Evolutionary conservation across 805 yeast genomes (phyloP).

Genomic region (Zygosaccharomyces bailii): DNA sequence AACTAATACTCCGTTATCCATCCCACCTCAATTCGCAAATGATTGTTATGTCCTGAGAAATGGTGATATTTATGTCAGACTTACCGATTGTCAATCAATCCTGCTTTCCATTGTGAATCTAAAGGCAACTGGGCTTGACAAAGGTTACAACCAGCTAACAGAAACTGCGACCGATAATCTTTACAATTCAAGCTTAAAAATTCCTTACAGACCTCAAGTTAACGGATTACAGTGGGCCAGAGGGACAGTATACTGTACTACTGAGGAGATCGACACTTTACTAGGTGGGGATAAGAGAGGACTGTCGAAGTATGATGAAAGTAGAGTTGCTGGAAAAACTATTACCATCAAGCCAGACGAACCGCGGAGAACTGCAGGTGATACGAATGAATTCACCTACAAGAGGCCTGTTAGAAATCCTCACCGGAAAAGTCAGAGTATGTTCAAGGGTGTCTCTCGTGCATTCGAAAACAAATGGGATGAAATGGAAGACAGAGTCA

Average conservation of each 20-base stretch:
- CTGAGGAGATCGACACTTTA: constrained; percentile 58
- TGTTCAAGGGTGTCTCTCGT: constrained; percentile 40
- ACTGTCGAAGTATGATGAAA: constrained; percentile 55
- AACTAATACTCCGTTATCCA: constrained; percentile 42
- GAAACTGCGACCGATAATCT: constrained; percentile 48
- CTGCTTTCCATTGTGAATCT: constrained; percentile 35
- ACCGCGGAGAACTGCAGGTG: constrained; percentile 10
- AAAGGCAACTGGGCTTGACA: constrained; percentile 16
- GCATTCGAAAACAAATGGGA: constrained; percentile 52
- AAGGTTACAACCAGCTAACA: constrained; percentile 19
- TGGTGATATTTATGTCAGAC: constrained; percentile 54
- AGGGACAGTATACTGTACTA: constrained; percentile 62
- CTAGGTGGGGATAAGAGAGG: constrained; percentile 76
- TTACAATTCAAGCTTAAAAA: constrained; percentile 62
- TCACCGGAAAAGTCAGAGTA: constrained; percentile 36
- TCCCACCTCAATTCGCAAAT: constrained; percentile 39
- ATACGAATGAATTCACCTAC: constrained; percentile 30
- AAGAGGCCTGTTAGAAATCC: constrained; percentile 46
- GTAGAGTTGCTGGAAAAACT: constrained; percentile 49
- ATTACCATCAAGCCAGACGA: constrained; percentile 29
- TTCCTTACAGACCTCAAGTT: constrained; percentile 77
- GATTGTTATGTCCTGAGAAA: constrained; percentile 46
- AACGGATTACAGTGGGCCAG: constrained; percentile 83
- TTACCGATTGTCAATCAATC: constrained; percentile 51
- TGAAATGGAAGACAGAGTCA: constrained; percentile 49